Evolutionary conservation across 2,329 filamentous ascomycete species (phyloP).

Genomic region (Phaeosphaeriaceae sp.): DNA sequence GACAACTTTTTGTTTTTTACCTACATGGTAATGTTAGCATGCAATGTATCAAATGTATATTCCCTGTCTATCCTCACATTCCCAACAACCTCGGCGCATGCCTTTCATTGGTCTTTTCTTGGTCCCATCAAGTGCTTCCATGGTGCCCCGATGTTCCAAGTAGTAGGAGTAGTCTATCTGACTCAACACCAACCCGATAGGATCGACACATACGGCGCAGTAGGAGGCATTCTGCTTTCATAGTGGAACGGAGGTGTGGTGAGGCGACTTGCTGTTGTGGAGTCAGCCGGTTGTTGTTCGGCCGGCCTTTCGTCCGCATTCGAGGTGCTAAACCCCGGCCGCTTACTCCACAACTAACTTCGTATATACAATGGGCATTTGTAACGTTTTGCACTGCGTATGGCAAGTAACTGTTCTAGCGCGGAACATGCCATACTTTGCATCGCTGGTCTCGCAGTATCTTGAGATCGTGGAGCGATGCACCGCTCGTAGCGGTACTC

Average conservation of each 20-base stretch:
- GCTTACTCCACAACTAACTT: conserved; percentile 9
- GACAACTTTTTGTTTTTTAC: conserved; percentile 39
- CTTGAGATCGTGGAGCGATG: background rate
- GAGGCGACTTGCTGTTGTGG: conserved; percentile 35
- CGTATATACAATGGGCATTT: conserved; percentile 3
- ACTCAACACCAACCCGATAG: conserved; percentile 8
- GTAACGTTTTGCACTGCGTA: background rate
- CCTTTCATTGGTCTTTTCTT: conserved; percentile 38
- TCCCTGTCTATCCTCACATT: conserved; percentile 36
- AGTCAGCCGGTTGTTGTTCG: conserved; percentile 27
- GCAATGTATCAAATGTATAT: no score
- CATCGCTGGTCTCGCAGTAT: background rate
- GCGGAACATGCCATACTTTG: background rate
- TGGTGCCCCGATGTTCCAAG: conserved; percentile 13
- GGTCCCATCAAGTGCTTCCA: conserved; percentile 16
- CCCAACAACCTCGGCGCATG: conserved; percentile 41
- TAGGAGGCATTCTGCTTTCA: conserved; percentile 39
- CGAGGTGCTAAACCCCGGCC: conserved; percentile 7
- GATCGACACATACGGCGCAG: conserved; percentile 22
- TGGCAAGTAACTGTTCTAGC: background rate
- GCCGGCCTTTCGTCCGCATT: conserved; percentile 39
- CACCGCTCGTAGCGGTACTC: background rate
- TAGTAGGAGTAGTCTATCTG: background rate
- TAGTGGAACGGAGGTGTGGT: conserved; percentile 37
- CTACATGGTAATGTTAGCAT: conserved; percentile 27